phyloP scores from a whole-genome alignment of 2,329 filamentous ascomycete species.

The Cyphellophora europaea region DNA sequence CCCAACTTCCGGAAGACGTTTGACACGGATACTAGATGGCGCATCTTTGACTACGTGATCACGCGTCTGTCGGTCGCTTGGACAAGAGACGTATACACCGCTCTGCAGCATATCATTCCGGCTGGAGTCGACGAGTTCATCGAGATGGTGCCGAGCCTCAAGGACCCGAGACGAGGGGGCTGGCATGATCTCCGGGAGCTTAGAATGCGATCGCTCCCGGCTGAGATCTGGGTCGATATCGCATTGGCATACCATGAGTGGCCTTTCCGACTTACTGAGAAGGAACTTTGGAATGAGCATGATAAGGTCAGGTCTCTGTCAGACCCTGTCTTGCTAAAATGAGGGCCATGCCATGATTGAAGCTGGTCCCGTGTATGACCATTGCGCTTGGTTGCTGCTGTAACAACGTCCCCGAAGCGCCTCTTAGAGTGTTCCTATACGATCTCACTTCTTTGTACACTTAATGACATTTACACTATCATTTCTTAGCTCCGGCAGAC shows the following conservation, averaged over 20 bases:
- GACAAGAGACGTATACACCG: slow-evolving; percentile 7
- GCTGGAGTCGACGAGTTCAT: slow-evolving; percentile 14
- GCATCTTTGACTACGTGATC: slow-evolving; percentile 15
- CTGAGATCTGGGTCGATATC: slow-evolving; percentile 15
- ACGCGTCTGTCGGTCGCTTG: slow-evolving; percentile 2
- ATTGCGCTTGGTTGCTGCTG: no score
- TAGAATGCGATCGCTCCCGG: slow-evolving; percentile 12
- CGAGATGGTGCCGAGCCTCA: slow-evolving; percentile 12
- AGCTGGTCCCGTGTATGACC: no score
- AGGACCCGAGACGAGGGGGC: slow-evolving; percentile 14
- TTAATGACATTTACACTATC: no score
- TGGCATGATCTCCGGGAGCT: slow-evolving; percentile 13
- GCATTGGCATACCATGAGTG: slow-evolving; percentile 17
- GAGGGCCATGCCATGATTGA: no score
- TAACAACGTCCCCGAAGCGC: no score
- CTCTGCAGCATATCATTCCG: slow-evolving; percentile 9
- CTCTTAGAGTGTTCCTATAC: no score
- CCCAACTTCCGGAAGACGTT: slow-evolving; percentile 50
- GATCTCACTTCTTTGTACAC: no score
- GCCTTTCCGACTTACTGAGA: slow-evolving; percentile 16
- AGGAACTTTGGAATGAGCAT: slow-evolving; percentile 8
- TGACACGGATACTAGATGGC: slow-evolving; percentile 14
- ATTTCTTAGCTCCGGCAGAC: no score
- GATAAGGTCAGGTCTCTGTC: slow-evolving; percentile 5
- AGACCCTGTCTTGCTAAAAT: no score